Evolutionary conservation across 2,329 filamentous ascomycete genomes (phyloP).

Genomic region (Didymellaceae sp.): DNA sequence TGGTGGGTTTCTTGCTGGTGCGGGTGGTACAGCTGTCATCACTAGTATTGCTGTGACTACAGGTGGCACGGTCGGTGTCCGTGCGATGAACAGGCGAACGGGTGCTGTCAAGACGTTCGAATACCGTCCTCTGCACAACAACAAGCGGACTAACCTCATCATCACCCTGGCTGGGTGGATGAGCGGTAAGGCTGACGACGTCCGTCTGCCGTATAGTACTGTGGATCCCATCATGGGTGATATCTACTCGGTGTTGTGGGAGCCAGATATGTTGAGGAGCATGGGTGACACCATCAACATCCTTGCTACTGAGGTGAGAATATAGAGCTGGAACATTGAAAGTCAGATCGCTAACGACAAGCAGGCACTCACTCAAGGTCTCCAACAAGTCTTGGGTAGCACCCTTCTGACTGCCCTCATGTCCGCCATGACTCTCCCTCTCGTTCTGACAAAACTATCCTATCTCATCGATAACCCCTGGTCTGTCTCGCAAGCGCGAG

Average conservation of each 20-base stretch:
- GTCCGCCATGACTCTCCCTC: slow-evolving; percentile 89
- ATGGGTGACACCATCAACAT: slow-evolving; percentile 99
- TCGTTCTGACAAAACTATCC: slow-evolving; percentile 89
- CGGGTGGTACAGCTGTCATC: slow-evolving; percentile 91
- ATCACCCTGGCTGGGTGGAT: slow-evolving; percentile 97
- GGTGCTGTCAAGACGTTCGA: slow-evolving; percentile 96
- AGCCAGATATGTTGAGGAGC: slow-evolving; percentile 95
- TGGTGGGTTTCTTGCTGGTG: slow-evolving; percentile 84
- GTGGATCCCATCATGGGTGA: slow-evolving; percentile 98
- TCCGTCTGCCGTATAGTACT: slow-evolving; percentile 92
- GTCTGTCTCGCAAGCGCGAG: slow-evolving; percentile 93
- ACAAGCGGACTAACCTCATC: slow-evolving; percentile 94
- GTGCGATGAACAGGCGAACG: slow-evolving; percentile 84
- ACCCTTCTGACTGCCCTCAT: slow-evolving; percentile 89
- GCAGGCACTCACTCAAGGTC: slow-evolving; percentile 91
- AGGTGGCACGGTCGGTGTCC: slow-evolving; percentile 83
- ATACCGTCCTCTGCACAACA: slow-evolving; percentile 95
- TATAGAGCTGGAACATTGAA: background rate
- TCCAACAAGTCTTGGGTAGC: slow-evolving; percentile 92
- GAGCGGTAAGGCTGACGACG: slow-evolving; percentile 96
- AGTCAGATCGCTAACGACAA: slow-evolving; percentile 18
- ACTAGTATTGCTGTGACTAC: slow-evolving; percentile 87
- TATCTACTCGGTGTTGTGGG: slow-evolving; percentile 95
- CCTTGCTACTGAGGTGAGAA: slow-evolving; percentile 85
- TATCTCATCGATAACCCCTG: slow-evolving; percentile 99